phyloP scores from a whole-genome alignment of 331 rosid species.

The Acacia concinna region DNA sequence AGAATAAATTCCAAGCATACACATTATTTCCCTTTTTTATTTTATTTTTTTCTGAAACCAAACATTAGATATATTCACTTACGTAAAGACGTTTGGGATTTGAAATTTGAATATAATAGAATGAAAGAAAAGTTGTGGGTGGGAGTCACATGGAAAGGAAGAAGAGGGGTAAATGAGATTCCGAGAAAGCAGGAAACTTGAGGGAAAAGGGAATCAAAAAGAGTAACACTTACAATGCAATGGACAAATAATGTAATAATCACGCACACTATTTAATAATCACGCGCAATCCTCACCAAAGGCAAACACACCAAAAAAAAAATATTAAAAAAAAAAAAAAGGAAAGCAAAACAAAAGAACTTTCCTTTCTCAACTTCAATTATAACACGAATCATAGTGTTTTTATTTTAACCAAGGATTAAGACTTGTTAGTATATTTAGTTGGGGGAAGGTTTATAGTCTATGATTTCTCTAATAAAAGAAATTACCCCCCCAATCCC shows the following conservation, averaged over 20 bases:
- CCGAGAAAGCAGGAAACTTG: neutral
- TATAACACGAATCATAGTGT: too few species aligned
- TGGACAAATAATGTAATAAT: neutral
- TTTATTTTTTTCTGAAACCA: too few species aligned
- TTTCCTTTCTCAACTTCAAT: too few species aligned
- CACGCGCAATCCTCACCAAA: neutral
- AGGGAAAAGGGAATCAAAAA: neutral
- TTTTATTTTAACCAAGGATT: too few species aligned
- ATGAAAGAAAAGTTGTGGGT: neutral
- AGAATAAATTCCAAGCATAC: conserved; percentile 36
- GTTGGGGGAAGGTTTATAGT: too few species aligned
- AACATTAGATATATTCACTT: neutral
- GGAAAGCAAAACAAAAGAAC: too few species aligned
- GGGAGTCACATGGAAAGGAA: neutral
- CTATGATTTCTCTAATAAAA: too few species aligned
- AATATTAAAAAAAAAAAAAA: too few species aligned
- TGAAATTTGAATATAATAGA: neutral
- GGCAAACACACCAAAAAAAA: too few species aligned
- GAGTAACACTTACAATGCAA: neutral
- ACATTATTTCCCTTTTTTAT: conserved; percentile 24
- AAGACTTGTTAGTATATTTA: too few species aligned
- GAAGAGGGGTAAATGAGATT: neutral
- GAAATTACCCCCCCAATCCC: too few species aligned
- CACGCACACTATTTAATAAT: neutral
- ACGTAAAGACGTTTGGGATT: neutral